phyloP scores from a whole-genome alignment of 2,329 filamentous ascomycete genomes.

The Myriosclerotinia scirpicola region DNA sequence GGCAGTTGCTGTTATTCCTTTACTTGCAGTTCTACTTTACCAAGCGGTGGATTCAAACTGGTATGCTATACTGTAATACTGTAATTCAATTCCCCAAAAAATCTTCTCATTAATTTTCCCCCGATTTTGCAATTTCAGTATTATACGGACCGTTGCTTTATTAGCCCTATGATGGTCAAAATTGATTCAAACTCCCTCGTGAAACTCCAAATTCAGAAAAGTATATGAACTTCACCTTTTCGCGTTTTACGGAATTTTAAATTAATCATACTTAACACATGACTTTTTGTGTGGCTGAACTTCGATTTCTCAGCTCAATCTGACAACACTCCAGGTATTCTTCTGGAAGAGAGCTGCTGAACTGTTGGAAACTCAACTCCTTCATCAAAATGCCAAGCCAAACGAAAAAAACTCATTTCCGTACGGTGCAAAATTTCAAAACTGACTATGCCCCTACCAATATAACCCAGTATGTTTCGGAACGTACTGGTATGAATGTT shows the following conservation, averaged over 20 bases:
- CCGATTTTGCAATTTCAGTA: neutral
- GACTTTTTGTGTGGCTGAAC: neutral
- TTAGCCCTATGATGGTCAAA: neutral
- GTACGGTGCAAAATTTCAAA: conserved; percentile 79
- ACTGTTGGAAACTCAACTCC: conserved; percentile 10
- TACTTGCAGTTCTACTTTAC: conserved; percentile 31
- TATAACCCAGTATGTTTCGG: conserved; percentile 94
- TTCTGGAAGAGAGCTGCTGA: neutral
- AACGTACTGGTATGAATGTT: conserved; percentile 90
- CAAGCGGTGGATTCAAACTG: conserved; percentile 27
- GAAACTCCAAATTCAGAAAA: neutral
- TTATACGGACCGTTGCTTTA: neutral
- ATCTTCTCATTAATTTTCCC: neutral
- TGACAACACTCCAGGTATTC: conserved; percentile 5
- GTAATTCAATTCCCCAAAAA: neutral
- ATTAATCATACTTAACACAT: neutral
- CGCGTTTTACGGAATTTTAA: too few species aligned
- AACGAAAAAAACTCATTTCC: conserved; percentile 63
- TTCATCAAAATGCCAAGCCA: conserved; percentile 54
- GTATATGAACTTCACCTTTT: neutral
- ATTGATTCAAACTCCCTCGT: neutral
- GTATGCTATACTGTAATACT: conserved; percentile 27
- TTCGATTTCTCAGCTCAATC: neutral
- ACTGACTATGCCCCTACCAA: conserved; percentile 85
- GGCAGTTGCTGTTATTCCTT: conserved; percentile 25